Evolutionary conservation across 2,329 filamentous ascomycete genomes (phyloP).

Genomic region (Diaporthe aspalathi): DNA sequence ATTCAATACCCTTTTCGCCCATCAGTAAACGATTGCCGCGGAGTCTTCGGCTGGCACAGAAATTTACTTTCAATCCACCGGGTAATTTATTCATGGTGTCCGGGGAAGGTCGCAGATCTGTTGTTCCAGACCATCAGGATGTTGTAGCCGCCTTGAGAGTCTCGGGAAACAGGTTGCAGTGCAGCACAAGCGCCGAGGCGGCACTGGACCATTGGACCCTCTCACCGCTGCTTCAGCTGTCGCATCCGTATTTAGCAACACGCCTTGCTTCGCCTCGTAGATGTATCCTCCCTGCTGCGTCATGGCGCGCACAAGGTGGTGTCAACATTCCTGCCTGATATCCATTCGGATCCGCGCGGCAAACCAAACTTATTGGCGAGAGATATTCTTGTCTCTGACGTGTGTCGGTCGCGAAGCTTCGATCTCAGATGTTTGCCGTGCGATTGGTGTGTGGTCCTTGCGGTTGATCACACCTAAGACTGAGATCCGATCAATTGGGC

Average conservation of each 20-base stretch:
- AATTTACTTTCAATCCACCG: neutral
- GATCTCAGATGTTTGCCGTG: neutral
- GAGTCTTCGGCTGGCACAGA: neutral
- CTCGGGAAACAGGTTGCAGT: slow-evolving; percentile 20
- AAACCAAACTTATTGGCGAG: neutral
- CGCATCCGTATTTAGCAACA: neutral
- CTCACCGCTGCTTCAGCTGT: slow-evolving; percentile 17
- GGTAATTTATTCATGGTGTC: neutral
- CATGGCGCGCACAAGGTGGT: neutral
- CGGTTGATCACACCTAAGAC: too few species aligned
- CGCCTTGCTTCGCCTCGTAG: neutral
- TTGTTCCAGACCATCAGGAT: neutral
- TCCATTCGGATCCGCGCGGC: neutral
- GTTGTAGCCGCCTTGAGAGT: neutral
- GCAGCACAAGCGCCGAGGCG: slow-evolving; percentile 15
- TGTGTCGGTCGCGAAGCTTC: neutral
- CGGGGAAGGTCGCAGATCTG: neutral
- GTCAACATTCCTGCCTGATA: neutral
- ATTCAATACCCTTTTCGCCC: neutral
- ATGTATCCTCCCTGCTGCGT: neutral
- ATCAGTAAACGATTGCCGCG: neutral
- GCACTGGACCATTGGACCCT: neutral
- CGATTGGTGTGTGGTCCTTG: neutral
- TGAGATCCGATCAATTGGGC: too few species aligned
- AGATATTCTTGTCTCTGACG: neutral